Conservation (phyloP, 2,329 filamentous ascomycete genomes). For the Aspergillus bombycis region DNA sequence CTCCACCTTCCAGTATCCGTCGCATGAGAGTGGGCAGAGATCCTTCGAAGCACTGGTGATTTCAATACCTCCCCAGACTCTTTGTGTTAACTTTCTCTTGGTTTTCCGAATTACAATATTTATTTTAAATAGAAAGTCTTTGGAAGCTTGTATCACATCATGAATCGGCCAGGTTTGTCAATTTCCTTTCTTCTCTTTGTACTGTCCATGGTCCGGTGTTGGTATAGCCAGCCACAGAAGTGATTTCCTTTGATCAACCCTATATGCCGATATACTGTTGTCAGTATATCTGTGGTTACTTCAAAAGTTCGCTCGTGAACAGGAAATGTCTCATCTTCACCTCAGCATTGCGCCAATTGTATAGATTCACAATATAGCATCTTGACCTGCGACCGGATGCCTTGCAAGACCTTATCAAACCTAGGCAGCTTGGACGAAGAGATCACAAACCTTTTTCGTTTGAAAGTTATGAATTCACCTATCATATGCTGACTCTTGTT, state of each 20-base stretch:
- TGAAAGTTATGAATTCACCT: not conserved
- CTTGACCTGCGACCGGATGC: constrained; percentile 25
- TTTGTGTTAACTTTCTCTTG: constrained; percentile 9
- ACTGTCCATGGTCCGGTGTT: constrained; percentile 21
- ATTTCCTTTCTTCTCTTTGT: constrained; percentile 30
- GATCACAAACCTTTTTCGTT: not conserved
- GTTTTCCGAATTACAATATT: constrained; percentile 10
- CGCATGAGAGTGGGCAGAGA: constrained; percentile 26
- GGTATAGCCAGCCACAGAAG: constrained; percentile 10
- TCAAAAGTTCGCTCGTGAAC: constrained; percentile 8
- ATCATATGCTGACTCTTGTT: constrained; percentile 18
- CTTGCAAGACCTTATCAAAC: not conserved
- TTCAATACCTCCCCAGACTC: constrained; percentile 14
- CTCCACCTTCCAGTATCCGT: constrained; percentile 34
- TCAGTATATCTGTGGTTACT: not conserved
- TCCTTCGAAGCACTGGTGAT: constrained; percentile 19
- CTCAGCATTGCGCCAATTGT: constrained; percentile 25
- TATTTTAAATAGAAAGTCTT: constrained; percentile 18
- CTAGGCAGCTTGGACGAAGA: not conserved
- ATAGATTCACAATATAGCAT: constrained; percentile 19
- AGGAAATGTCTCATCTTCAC: constrained; percentile 5
- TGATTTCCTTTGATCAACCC: not conserved
- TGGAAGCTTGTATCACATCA: constrained; percentile 30
- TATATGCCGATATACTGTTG: not conserved
- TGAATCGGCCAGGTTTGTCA: constrained; percentile 56